Evolutionary conservation across 2,329 filamentous ascomycete species (phyloP), one percentile per base, ranked within the genome.

Genomic region (Acephala macrosclerotiorum): DNA sequence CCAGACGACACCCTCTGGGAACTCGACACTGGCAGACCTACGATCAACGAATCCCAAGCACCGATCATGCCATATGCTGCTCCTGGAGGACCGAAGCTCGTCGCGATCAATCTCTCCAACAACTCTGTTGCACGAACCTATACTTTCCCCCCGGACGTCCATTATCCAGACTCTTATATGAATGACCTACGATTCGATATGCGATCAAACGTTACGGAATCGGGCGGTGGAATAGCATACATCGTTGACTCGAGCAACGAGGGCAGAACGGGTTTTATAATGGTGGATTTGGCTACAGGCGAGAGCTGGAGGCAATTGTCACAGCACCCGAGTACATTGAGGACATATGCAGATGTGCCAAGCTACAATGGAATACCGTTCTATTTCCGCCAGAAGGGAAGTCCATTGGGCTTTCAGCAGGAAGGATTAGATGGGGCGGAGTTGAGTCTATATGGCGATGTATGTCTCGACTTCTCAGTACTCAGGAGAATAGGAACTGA

Each of bases 101-200:
- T 83, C 12, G 79, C 79, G 3, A 78, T 83, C 56, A 76, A 78
- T 40, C 73, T 83, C 6, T 70, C 75, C 11, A 80, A 79, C 68
- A 73, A 82, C 69, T 66, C 64, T 1, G 65, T 70, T n/a, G 16
- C 66, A 22, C 68, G 71, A 56, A 81, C 78, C 0, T 81, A 79
- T 70, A 82, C 79, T 0, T 79, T 83, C 64, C 79, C 80, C 0
- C 38, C 77, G 0, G 74, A 69, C 6, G 80, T 82, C 3, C 79
- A 81, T 68, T 82, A 78, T 66, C 80, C 80, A 1, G 80, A 82
- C 69, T 79, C 77, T 33, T 84, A 81, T 72, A 77, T 83, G 69
- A 82, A 82, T 66, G 81, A 83, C 65, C 63, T 83, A 1, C 79
- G 81, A 29, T 82, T 83, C 72, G 80, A 83, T 68, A 75, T 83